Base-by-base conservation (phyloP, 441 rosid species). In the Gossypium gossypioides region DNA sequence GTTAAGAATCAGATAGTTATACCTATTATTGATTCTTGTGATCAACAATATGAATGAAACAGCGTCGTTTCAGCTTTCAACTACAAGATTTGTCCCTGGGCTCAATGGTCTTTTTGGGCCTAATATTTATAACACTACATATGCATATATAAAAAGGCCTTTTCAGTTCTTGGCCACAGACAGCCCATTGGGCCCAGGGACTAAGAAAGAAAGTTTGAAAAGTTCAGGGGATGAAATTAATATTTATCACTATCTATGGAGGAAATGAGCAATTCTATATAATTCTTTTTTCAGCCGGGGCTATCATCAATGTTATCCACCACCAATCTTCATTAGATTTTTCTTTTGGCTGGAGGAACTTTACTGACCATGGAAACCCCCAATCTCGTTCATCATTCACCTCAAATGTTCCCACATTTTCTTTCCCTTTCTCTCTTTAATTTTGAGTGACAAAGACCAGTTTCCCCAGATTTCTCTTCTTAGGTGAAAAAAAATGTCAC, bases 401-500 rank as follows among this genome's bases (percentile, higher is more conserved):
- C 78, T 72, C 78, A 56, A 71, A 15, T 73, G 40, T 51, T 51
- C 63, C 46, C 51, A 67, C 37, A 0, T 0, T 65, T 34, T 37
- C 4, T 16, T 61, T 32, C 10, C 13, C 60, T 67, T 69, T 65
- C 74, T 63, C 27, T 18, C 37, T 29, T 7, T 1, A 19, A 3
- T 9, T 19, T 6, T 42, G 1, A 22, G 8, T 58, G 64, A 58
- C 44, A 8, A 13, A 56, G 22, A 22, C 51, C 24, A 57, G 5
- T 16, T 19, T 19, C 63, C 40, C 63, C 65, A 70, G 18, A 48
- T 56, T 70, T 70, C 24, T 40, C 15, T 29, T 37, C 18, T 6
- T 13, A 15, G 71, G 29, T 46, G 21, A 46, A 65, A 34, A 22
- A 80, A 8, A 27, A 90, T 89, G 95, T 84, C 93, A 3, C 79